A percentile compares a stretch with the other conserved stretches of the same genome.
These are phyloP conservation scores for Clonostachys rosea DNA, from an alignment of 2,329 filamentous ascomycete species.

Conservation along the genomic window DNA sequence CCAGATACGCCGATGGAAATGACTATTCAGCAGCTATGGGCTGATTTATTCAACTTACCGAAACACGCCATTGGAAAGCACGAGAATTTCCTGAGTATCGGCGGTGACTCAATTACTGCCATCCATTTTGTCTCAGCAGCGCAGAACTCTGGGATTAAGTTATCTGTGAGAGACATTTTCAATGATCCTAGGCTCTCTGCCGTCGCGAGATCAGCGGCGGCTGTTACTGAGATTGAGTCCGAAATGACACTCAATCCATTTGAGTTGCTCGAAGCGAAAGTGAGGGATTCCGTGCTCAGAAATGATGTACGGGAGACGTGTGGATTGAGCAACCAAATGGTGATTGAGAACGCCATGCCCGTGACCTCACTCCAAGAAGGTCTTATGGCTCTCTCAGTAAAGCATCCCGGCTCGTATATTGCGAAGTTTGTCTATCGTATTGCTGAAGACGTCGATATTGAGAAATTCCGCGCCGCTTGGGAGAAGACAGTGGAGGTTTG, in stretches of 20 bases:
- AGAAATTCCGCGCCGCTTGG: conserved; percentile 9
- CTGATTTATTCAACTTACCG: not conserved
- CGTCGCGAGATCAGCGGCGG: not conserved
- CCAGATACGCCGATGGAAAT: not conserved
- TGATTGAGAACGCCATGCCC: conserved; percentile 25
- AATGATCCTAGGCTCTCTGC: not conserved
- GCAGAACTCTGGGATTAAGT: not conserved
- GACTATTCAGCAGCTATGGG: not conserved
- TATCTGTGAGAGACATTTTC: conserved; percentile 1
- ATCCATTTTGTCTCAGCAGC: conserved; percentile 4
- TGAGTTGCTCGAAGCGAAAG: not conserved
- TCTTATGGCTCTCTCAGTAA: conserved; percentile 19
- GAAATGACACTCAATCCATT: not conserved
- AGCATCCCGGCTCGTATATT: conserved; percentile 11
- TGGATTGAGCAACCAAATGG: not conserved
- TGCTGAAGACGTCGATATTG: conserved; percentile 3
- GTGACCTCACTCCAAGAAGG: conserved; percentile 30
- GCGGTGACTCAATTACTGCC: conserved; percentile 26
- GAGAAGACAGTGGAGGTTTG: conserved; percentile 6
- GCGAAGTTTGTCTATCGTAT: conserved; percentile 8
- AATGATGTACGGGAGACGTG: not conserved
- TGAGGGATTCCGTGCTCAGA: not conserved
- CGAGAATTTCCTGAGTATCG: conserved; percentile 6
- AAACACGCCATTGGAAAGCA: not conserved
- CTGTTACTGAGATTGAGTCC: not conserved